Conservation (phyloP, 305 asterid genomes). For the Caryopteris hybrid region DNA sequence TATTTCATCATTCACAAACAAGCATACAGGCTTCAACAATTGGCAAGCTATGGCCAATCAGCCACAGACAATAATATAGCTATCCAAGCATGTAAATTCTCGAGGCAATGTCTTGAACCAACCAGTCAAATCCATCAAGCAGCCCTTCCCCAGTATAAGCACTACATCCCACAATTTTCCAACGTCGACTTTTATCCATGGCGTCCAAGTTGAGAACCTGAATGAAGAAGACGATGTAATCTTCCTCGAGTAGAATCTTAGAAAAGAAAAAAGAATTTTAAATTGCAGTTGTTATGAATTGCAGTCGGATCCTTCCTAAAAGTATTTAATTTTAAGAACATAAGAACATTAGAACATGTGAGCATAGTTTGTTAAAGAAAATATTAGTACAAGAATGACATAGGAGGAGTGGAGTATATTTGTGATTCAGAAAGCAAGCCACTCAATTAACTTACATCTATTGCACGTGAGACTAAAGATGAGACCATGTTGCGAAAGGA, state of each 20-base stretch:
- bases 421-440: neutral
- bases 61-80: neutral
- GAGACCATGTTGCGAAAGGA: neutral
- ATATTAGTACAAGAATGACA: neutral
- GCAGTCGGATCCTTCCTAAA: neutral
- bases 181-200: constrained; percentile 85
- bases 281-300: too few relatives aligned
- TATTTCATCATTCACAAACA: too few relatives aligned
- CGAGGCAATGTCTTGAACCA: constrained; percentile 91
- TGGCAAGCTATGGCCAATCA: too few relatives aligned
- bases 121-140: constrained; percentile 88
- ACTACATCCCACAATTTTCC: constrained; percentile 91
- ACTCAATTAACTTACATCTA: neutral
- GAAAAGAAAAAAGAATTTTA: neutral
- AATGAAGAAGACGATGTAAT: constrained; percentile 11
- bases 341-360: neutral
- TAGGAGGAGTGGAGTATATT: neutral
- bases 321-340: neutral
- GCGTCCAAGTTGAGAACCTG: constrained; percentile 82
- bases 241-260: neutral
- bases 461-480: neutral
- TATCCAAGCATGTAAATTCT: constrained; percentile 86
- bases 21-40: too few relatives aligned
- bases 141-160: constrained; percentile 88
- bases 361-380: neutral